These are phyloP conservation scores for Arxiozyma slooffiae DNA, from an alignment of 1,139 yeast genomes.

Conservation along the genomic window DNA sequence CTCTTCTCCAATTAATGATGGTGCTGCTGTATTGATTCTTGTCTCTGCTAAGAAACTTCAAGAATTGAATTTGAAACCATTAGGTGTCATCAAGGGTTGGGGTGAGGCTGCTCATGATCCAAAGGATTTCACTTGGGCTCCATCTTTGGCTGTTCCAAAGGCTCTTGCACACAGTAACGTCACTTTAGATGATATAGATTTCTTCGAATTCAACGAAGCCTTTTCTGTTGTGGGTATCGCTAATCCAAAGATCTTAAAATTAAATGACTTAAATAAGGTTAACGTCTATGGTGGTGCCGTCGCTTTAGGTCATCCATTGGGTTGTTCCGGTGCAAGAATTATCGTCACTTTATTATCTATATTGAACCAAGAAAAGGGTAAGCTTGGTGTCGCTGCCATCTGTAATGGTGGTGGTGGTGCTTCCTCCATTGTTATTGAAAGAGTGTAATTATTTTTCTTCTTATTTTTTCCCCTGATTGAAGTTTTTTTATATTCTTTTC, in stretches of 20 bases:
- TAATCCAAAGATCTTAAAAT: conserved; percentile 61
- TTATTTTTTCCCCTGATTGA: background rate
- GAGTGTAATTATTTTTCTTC: conserved; percentile 19
- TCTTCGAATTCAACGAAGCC: conserved; percentile 90
- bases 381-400: conserved; percentile 86
- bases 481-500: background rate
- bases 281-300: conserved; percentile 98
- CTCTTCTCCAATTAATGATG: conserved; percentile 92
- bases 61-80: conserved; percentile 77
- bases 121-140: conserved; percentile 89
- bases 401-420: conserved; percentile 99
- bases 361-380: conserved; percentile 73
- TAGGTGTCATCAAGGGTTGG: conserved; percentile 86
- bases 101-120: conserved; percentile 97
- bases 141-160: conserved; percentile 87
- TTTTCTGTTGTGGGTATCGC: conserved; percentile 94
- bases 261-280: conserved; percentile 53
- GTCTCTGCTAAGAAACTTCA: conserved; percentile 74
- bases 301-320: conserved; percentile 94
- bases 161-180: conserved; percentile 82
- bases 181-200: conserved; percentile 41
- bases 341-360: conserved; percentile 73
- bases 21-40: conserved; percentile 88
- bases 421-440: conserved; percentile 69
- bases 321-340: conserved; percentile 95